Evolutionary conservation across 2,329 filamentous ascomycete genomes (phyloP), one percentile per base, ranked within the genome.

Genomic region (Botrytis aclada): DNA sequence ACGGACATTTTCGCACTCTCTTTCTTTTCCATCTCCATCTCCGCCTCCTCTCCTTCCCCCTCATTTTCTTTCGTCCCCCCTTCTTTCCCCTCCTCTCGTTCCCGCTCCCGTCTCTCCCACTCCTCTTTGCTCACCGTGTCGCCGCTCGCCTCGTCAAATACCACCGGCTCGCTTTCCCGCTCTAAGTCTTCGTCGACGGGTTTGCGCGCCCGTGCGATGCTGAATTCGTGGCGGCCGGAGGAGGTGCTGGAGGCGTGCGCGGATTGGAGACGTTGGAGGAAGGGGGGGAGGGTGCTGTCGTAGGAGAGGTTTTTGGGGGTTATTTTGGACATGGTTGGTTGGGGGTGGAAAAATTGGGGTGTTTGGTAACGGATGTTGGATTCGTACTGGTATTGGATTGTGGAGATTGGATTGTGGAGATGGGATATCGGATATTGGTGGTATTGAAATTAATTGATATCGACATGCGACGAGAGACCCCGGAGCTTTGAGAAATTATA

Each of bases 101-200:
- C 77, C 72, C 78, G 77, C 67, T 80, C 81, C 67, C 79, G 79
- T 70, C 79, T 80, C 76, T 74, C 78, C 80, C 75, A 78, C 73
- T 82, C 81, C 25, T 80, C 80, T 63, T 80, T 81, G 45, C 83
- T 81, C 69, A 77, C 73, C 7, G 80, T 86, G 43, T 90, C 86
- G 71, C 93, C 91, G 67, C 89, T 92, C 7, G 87, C 85, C 80
- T 94, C 92, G 76, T 95, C 88, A 6, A 96, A 88, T 69, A 93
- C 89, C 0, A 93, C 86, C 0, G 93, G 93, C 67, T 86, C 90
- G 80, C 95, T 93, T 77, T 95, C 93, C 20, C 91, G 92, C 74
- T 94, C 89, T 58, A 90, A 90, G 77, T 91, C 89, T 74, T 84
- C 88, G 25, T 87, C 88, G 51, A 85, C 86, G 82, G 84, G 87